phyloP scores from a whole-genome alignment of 257 asterid genomes.

The Gentiana macrophylla region DNA sequence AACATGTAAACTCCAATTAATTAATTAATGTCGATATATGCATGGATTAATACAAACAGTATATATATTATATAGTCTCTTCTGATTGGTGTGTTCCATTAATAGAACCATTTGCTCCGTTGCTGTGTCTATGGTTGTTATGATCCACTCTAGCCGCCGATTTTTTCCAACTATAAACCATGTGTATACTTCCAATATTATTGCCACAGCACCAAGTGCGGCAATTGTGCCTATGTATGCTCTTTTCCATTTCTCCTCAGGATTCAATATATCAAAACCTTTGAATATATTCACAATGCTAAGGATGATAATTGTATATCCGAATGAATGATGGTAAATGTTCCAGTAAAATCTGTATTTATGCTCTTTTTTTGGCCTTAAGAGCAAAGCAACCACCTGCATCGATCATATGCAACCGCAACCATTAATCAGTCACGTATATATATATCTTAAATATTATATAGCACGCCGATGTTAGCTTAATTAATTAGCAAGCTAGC shows the following conservation, averaged over 20 bases:
- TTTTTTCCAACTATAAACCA: constrained; percentile 57
- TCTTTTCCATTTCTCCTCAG: constrained; percentile 46
- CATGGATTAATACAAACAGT: too few relatives aligned
- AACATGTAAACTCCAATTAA: too few relatives aligned
- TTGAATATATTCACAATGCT: constrained; percentile 56
- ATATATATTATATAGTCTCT: too few relatives aligned
- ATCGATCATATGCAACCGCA: neutral
- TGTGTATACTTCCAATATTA: constrained; percentile 44
- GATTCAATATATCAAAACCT: constrained; percentile 66
- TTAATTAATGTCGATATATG: too few relatives aligned
- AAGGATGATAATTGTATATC: constrained; percentile 46
- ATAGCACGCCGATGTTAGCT: too few relatives aligned
- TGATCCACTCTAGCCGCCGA: constrained; percentile 12
- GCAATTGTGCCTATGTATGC: constrained; percentile 51
- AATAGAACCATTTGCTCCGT: constrained; percentile 20
- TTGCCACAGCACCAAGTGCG: constrained; percentile 35
- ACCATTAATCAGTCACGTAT: too few relatives aligned
- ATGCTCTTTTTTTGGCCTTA: constrained; percentile 82
- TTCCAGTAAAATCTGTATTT: constrained; percentile 71
- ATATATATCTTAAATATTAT: too few relatives aligned
- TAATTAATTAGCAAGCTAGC: too few relatives aligned
- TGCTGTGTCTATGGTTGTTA: constrained; percentile 13
- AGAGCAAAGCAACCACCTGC: constrained; percentile 50
- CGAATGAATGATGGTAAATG: constrained; percentile 52
- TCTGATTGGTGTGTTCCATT: constrained; percentile 1